Evolutionary conservation across 495 filamentous ascomycete genomes (phyloP).

Genomic region (Chaetomium fimeti): DNA sequence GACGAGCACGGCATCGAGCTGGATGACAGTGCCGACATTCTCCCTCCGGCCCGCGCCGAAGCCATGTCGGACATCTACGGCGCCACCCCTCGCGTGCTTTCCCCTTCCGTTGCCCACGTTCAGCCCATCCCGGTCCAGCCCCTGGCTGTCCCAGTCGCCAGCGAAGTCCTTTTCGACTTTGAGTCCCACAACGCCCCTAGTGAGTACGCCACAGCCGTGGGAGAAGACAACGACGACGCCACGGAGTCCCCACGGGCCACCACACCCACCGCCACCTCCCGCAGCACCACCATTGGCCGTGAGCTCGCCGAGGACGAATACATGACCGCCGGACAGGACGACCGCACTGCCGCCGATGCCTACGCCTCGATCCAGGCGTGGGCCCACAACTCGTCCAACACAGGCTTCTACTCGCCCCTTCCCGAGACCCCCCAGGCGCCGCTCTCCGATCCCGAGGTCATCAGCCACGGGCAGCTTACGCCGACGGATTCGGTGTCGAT

Average conservation of each 20-base stretch:
- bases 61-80: slow-evolving; percentile 54
- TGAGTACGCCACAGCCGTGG: slow-evolving; percentile 21
- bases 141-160: slow-evolving; percentile 18
- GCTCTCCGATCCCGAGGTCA: slow-evolving; percentile 43
- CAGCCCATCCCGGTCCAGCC: slow-evolving; percentile 24
- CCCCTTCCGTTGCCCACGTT: slow-evolving; percentile 23
- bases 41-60: slow-evolving; percentile 46
- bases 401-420: slow-evolving; percentile 54
- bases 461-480: slow-evolving; percentile 50
- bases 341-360: slow-evolving; percentile 33
- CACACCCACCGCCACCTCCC: slow-evolving; percentile 14
- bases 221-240: not conserved
- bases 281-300: slow-evolving; percentile 32
- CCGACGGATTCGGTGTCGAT: slow-evolving; percentile 52
- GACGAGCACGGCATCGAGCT: slow-evolving; percentile 56
- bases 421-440: slow-evolving; percentile 42
- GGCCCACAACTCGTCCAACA: slow-evolving; percentile 46
- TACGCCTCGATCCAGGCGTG: slow-evolving; percentile 57
- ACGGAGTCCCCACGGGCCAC: not conserved
- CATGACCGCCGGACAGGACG: slow-evolving; percentile 48
- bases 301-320: slow-evolving; percentile 45
- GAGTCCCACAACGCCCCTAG: slow-evolving; percentile 26
- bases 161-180: slow-evolving; percentile 37
- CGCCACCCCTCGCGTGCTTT: slow-evolving; percentile 41
- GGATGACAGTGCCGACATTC: slow-evolving; percentile 40